Percentiles rank a stretch among this genome's conserved stretches.
Conservation (phyloP, 768 basidiomycete genomes). For the Collybia sordida region DNA sequence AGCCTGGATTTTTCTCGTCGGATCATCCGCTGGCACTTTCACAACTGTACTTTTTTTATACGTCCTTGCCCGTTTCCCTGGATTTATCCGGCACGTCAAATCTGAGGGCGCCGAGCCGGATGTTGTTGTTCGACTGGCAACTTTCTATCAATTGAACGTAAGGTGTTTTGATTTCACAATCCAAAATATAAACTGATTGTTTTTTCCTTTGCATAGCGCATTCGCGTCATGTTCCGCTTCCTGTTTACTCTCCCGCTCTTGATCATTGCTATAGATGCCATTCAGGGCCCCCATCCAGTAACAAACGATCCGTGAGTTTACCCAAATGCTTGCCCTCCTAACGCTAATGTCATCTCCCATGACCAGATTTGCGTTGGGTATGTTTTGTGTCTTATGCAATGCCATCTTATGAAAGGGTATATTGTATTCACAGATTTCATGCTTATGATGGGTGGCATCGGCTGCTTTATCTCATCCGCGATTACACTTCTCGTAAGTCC, state of each 20-base stretch:
- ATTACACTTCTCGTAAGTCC: constrained; percentile 72
- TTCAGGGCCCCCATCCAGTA: constrained; percentile 49
- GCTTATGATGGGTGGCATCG: constrained; percentile 68
- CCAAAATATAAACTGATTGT: not conserved
- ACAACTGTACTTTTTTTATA: constrained; percentile 74
- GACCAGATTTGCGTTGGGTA: constrained; percentile 61
- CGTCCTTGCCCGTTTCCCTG: constrained; percentile 69
- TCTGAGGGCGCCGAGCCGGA: constrained; percentile 71
- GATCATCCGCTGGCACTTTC: constrained; percentile 60
- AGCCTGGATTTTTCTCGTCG: constrained; percentile 76
- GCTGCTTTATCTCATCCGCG: constrained; percentile 76
- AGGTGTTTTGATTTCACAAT: constrained; percentile 21
- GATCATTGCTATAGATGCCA: constrained; percentile 63
- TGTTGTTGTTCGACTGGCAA: constrained; percentile 71
- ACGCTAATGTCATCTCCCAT: constrained; percentile 14
- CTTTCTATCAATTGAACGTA: constrained; percentile 80
- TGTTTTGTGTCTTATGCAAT: constrained; percentile 12
- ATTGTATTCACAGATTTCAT: constrained; percentile 55
- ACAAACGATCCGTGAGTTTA: constrained; percentile 54
- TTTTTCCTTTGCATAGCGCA: constrained; percentile 39
- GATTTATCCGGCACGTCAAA: constrained; percentile 69
- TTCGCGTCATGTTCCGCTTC: constrained; percentile 76
- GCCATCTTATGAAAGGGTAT: not conserved
- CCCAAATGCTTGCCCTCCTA: not conserved
- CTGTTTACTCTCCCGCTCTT: constrained; percentile 70